Base-by-base conservation (phyloP, 495 filamentous ascomycete genomes). In the Chaetomium cochliodes region DNA sequence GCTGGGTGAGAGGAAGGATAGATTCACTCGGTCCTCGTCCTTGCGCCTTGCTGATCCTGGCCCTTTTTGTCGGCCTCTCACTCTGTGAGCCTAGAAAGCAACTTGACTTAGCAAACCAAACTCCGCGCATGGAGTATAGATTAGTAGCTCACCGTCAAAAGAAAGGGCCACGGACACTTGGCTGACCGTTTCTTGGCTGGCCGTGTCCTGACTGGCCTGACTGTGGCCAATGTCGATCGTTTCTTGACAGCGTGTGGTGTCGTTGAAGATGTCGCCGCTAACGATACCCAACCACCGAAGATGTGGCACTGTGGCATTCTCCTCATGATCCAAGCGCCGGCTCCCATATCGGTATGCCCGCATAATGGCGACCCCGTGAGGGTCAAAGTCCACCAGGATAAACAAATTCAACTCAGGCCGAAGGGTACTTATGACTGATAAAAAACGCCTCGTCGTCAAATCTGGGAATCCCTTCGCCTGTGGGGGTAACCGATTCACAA, bases 391-490 rank as follows among this genome's bases (percentile, higher is more conserved):
- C 1, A 92, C 87, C 0, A 98, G 79, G 1, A 80, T 87, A 62
- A 84, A 88, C 30, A 94, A 82, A 0, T 79, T 82, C 1, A 85
- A 71, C 1, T 69, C 44, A 2, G 77, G 72, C 56, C 69, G 70
- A 7, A 61, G 62, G 0, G 63, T 68, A 2, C 80, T 78, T 0
- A 88, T 26, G n/a, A 73, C 30, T 25, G 76, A 74, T 3, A 91
- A 79, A 60, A 97, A 92, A 50, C 84, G 82, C 39, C 96, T 78
- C 0, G 93, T 96, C 6, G 84, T 81, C 26, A 97, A 80, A 70
- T 98, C 94, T 0, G 94, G 93, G 74, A 96, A 98, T 0, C 94
- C 94, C 80, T 97, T 98, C 0, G 86, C 91, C 91, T 91, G 15
- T 8, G 7, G 0, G 23, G 11, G 3, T 3, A 37, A 6, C 15